These are phyloP conservation scores for Schizophyllum commune DNA, from an alignment of 1,284 basidiomycete genomes.

Conservation along the genomic window DNA sequence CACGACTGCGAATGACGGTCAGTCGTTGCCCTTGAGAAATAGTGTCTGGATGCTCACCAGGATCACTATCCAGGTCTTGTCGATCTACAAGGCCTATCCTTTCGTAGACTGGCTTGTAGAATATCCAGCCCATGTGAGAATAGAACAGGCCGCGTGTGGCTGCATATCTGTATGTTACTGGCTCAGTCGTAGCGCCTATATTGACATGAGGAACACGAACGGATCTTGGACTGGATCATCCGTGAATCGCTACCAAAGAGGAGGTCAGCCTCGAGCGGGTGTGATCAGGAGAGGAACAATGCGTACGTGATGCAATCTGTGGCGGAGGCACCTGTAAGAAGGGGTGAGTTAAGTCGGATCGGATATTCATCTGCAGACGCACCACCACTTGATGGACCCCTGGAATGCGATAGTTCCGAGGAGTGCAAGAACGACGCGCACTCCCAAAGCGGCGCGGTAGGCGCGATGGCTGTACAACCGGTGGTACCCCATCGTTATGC, in stretches of 20 bases:
- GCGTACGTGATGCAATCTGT: constrained; percentile 69
- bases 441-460: constrained; percentile 49
- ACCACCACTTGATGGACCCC: constrained; percentile 31
- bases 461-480: constrained; percentile 69
- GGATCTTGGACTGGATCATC: constrained; percentile 70
- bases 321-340: constrained; percentile 56
- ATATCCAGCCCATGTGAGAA: constrained; percentile 83
- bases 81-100: constrained; percentile 58
- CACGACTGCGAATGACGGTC: constrained; percentile 43
- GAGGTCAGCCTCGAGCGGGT: neutral
- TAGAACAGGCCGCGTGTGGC: constrained; percentile 68
- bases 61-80: constrained; percentile 65
- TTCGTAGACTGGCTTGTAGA: constrained; percentile 65
- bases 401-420: constrained; percentile 63
- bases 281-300: neutral
- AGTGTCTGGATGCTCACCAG: constrained; percentile 32
- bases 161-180: constrained; percentile 41
- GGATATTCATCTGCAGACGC: neutral
- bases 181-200: neutral
- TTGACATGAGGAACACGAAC: constrained; percentile 19
- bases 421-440: constrained; percentile 52
- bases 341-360: constrained; percentile 2
- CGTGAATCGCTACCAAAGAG: constrained; percentile 51
- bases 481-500: constrained; percentile 55
- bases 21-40: neutral